Evolutionary conservation across 148 eudicot species (phyloP).

Genomic region (Polygonum aviculare): DNA sequence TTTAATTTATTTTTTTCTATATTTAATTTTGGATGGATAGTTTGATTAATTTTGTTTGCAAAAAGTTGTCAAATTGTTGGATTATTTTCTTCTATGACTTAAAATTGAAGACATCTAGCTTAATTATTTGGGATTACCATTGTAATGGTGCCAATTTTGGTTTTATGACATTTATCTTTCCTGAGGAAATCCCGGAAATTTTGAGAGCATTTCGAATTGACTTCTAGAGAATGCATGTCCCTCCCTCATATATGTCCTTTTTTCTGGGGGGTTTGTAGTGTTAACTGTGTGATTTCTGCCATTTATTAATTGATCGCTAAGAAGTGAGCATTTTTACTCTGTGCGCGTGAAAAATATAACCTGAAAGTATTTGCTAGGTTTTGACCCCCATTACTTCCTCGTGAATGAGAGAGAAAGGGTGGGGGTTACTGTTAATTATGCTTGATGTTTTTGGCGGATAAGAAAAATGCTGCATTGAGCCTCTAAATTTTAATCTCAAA

Average conservation of each 20-base stretch:
- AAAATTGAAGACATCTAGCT: neutral
- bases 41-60: neutral
- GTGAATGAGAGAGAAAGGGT: neutral
- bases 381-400: neutral
- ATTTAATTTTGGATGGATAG: neutral
- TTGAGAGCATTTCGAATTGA: neutral
- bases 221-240: neutral
- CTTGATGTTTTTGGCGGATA: neutral
- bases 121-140: neutral
- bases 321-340: neutral
- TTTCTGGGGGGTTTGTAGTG: neutral
- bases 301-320: neutral
- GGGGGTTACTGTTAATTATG: neutral
- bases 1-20: neutral
- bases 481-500: neutral
- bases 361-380: neutral
- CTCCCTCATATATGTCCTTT: neutral
- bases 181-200: conserved; percentile 1
- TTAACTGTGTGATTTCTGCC: neutral
- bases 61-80: neutral
- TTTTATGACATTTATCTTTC: neutral
- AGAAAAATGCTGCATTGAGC: neutral
- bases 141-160: neutral
- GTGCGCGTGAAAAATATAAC: neutral
- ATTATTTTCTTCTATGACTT: neutral